Conservation (phyloP, 139 green algal species). For the Asterochloris erici region DNA sequence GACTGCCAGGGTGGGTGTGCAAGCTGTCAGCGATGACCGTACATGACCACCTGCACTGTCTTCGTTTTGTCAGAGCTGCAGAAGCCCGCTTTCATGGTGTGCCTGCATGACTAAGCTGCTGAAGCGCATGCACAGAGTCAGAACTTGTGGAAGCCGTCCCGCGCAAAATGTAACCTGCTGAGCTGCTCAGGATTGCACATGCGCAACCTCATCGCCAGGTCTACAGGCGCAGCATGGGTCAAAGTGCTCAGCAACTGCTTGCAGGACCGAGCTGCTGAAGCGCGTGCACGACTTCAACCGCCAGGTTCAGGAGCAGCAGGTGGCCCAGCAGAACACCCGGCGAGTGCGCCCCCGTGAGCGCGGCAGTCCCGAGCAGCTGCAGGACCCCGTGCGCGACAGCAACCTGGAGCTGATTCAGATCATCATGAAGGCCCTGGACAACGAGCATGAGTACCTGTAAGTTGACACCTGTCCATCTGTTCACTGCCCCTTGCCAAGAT, state of each 20-base stretch:
- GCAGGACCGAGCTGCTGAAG: conserved; percentile 45
- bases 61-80: neutral
- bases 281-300: conserved; percentile 32
- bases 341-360: neutral
- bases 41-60: neutral
- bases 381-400: conserved; percentile 41
- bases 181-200: neutral
- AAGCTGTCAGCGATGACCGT: neutral
- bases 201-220: too few relatives aligned
- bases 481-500: too few relatives aligned
- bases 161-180: neutral
- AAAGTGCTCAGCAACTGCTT: neutral
- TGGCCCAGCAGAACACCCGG: neutral
- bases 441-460: conserved; percentile 74
- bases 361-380: conserved; percentile 10
- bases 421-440: conserved; percentile 67
- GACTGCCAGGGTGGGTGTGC: neutral
- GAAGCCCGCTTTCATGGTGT: neutral
- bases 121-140: conserved; percentile 33
- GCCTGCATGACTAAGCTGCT: conserved; percentile 39
- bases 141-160: neutral
- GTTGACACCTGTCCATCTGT: neutral
- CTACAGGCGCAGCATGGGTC: too few relatives aligned
- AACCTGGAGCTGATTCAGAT: conserved; percentile 72
- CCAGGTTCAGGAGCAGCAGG: conserved; percentile 37